Percentiles rank a stretch among this genome's conserved stretches.
Evolutionary conservation across 139 green algal species (phyloP).

Genomic region (Volvox africanus): DNA sequence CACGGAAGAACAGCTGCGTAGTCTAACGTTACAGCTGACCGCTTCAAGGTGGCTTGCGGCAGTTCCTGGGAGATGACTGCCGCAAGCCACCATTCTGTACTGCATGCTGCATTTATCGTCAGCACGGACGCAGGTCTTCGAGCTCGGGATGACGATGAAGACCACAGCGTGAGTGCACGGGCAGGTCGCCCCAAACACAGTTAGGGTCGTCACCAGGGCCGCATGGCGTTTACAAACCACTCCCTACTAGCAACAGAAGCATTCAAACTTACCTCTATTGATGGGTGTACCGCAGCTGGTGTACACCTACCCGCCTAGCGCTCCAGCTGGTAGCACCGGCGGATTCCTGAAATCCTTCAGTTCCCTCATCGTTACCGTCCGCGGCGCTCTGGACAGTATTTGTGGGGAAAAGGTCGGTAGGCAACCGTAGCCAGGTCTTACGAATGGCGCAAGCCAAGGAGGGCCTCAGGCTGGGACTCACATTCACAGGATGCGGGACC

Average conservation of each 20-base stretch:
- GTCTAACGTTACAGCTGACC: neutral
- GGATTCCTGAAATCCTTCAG: slow-evolving; percentile 41
- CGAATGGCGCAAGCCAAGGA: too few relatives aligned
- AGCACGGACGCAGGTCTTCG: slow-evolving; percentile 14
- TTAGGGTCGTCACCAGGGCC: too few relatives aligned
- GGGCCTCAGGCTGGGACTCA: too few relatives aligned
- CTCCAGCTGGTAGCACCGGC: neutral
- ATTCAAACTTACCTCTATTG: neutral
- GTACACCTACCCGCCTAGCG: neutral
- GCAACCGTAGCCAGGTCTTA: too few relatives aligned
- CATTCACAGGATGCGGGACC: too few relatives aligned
- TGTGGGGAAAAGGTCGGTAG: slow-evolving; percentile 39
- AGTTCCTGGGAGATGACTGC: slow-evolving; percentile 14
- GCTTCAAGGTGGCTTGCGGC: slow-evolving; percentile 32
- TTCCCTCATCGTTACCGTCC: slow-evolving; percentile 20
- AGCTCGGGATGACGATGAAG: slow-evolving; percentile 23
- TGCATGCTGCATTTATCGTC: slow-evolving; percentile 42
- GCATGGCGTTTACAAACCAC: too few relatives aligned
- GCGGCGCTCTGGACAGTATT: slow-evolving; percentile 41
- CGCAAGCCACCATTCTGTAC: slow-evolving; percentile 24
- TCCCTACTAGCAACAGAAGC: neutral
- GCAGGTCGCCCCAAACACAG: neutral
- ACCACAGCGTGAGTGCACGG: slow-evolving; percentile 38
- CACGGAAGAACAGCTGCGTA: neutral
- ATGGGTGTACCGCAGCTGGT: slow-evolving; percentile 16